phyloP scores from a whole-genome alignment of 176 grass and related monocot species.

The Hordeum vulgare region DNA sequence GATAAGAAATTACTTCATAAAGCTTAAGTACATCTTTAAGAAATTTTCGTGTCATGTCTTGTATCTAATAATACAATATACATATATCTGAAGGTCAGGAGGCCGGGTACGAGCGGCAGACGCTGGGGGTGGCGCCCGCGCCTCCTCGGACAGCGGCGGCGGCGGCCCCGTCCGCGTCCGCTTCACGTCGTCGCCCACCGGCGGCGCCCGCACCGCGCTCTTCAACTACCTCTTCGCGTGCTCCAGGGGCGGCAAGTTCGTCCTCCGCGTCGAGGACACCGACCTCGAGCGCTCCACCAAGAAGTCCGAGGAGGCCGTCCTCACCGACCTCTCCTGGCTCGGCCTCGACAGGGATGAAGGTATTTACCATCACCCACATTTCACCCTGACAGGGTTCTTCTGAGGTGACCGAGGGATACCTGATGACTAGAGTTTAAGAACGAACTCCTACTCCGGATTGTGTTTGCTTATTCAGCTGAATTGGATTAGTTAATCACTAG shows the following conservation, averaged over 20 bases:
- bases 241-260: slow-evolving; percentile 62
- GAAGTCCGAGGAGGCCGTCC: slow-evolving; percentile 82
- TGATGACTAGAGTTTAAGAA: background rate
- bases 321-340: slow-evolving; percentile 84
- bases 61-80: background rate
- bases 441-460: background rate
- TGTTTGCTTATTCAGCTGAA: background rate
- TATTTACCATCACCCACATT: background rate
- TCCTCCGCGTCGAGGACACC: slow-evolving; percentile 89
- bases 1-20: background rate
- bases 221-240: slow-evolving; percentile 98
- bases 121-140: too few species aligned
- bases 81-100: slow-evolving; percentile 21
- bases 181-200: slow-evolving; percentile 85
- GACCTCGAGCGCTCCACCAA: slow-evolving; percentile 80
- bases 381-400: background rate
- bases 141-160: background rate
- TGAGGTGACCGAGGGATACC: background rate
- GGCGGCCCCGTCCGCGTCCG: slow-evolving; percentile 69
- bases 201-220: slow-evolving; percentile 79
- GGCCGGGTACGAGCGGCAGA: too few species aligned
- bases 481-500: background rate
- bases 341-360: slow-evolving; percentile 98
- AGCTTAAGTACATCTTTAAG: background rate
- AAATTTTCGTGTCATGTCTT: background rate